These are phyloP conservation scores for Pichia cephalocereana DNA, from an alignment of 805 yeast species.

Conservation along the genomic window DNA sequence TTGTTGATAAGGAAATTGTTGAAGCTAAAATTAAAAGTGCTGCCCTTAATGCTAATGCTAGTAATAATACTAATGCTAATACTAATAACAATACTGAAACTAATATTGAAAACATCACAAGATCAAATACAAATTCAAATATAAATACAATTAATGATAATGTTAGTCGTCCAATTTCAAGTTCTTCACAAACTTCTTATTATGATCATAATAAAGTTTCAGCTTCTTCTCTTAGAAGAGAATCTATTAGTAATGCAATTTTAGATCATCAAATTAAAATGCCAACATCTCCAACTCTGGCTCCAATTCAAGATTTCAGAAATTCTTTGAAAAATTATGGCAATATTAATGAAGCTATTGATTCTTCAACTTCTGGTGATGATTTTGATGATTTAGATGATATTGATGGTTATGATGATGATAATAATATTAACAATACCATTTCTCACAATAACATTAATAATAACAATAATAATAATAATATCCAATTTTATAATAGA, in stretches of 20 bases:
- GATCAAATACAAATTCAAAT: background rate
- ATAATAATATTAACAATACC: background rate
- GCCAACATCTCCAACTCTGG: conserved; percentile 31
- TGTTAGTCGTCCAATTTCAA: background rate
- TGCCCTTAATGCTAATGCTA: background rate
- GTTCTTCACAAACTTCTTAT: background rate
- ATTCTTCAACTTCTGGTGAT: conserved; percentile 31
- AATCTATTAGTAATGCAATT: conserved; percentile 40
- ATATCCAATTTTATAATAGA: background rate
- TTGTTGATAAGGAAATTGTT: conserved; percentile 25
- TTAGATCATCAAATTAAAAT: conserved; percentile 34
- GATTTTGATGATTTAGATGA: conserved; percentile 27
- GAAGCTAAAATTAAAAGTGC: conserved; percentile 11
- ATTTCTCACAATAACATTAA: conserved; percentile 5
- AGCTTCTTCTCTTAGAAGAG: conserved; percentile 28
- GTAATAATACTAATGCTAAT: background rate
- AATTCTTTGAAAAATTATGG: conserved; percentile 22
- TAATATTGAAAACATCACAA: background rate
- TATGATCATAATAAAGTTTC: background rate
- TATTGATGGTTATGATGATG: conserved; percentile 2
- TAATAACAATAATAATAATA: conserved; percentile 4
- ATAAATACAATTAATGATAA: background rate
- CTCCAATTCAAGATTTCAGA: conserved; percentile 24
- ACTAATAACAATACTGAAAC: background rate
- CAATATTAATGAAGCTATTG: conserved; percentile 30